Conservation (phyloP, 352 stramenopile genomes). For the Pythium myriotylum region DNA sequence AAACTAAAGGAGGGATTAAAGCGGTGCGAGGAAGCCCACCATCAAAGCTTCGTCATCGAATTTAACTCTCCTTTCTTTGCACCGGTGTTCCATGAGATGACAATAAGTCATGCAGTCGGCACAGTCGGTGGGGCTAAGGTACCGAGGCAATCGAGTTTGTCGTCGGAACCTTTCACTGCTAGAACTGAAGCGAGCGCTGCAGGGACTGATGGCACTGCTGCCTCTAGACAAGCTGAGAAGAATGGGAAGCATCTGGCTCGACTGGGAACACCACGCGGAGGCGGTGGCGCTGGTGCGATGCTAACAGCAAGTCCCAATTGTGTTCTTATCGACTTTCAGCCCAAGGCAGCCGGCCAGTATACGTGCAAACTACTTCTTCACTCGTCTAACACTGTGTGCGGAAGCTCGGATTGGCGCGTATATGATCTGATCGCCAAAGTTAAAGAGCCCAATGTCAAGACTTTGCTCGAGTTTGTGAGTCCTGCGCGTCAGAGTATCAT, state of each 20-base stretch:
- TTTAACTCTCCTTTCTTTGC: conserved; percentile 91
- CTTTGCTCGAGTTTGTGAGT: conserved; percentile 86
- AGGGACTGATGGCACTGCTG: background rate
- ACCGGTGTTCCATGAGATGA: conserved; percentile 57
- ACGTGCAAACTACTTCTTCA: conserved; percentile 68
- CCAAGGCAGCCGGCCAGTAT: conserved; percentile 70
- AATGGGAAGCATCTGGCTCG: conserved; percentile 48
- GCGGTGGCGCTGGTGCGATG: conserved; percentile 27
- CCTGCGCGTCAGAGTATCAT: conserved; percentile 87
- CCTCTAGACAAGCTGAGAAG: conserved; percentile 30
- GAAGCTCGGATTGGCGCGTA: conserved; percentile 76
- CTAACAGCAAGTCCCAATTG: conserved; percentile 39
- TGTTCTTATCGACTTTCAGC: conserved; percentile 75
- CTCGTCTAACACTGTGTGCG: conserved; percentile 60
- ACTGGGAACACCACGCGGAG: conserved; percentile 45
- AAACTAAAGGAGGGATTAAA: conserved; percentile 83
- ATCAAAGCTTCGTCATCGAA: conserved; percentile 65
- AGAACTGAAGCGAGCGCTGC: conserved; percentile 14
- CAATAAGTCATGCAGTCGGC: conserved; percentile 27
- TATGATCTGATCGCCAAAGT: conserved; percentile 87
- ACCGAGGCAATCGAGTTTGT: conserved; percentile 13
- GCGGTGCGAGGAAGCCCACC: conserved; percentile 72
- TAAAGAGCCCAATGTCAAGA: conserved; percentile 85
- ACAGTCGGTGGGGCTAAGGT: background rate
- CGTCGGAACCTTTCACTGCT: conserved; percentile 7